Conservation (phyloP, 1,284 basidiomycete species). For the Boletus semigastroideus region DNA sequence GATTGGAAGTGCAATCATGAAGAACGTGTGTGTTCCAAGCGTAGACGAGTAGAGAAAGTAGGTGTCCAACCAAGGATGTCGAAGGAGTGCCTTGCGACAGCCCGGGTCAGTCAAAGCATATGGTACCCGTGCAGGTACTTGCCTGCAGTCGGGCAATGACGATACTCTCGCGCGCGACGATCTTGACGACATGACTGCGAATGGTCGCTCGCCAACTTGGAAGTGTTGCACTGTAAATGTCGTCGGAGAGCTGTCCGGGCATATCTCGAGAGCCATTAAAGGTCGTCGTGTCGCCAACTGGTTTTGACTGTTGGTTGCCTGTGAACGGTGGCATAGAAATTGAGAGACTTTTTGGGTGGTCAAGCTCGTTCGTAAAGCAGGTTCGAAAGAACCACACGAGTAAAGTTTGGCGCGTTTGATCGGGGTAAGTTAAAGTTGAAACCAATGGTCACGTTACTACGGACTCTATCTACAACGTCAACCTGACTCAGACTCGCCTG, state of each 20-base stretch:
- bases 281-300: background rate
- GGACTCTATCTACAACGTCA: no score
- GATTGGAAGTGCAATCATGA: slow-evolving; percentile 85
- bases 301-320: background rate
- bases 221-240: slow-evolving; percentile 26
- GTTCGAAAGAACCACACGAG: background rate
- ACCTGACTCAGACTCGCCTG: no score
- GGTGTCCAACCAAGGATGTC: slow-evolving; percentile 73
- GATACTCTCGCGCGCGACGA: slow-evolving; percentile 64
- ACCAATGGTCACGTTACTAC: no score
- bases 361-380: background rate
- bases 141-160: slow-evolving; percentile 76
- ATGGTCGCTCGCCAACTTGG: slow-evolving; percentile 63
- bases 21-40: slow-evolving; percentile 92
- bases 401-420: no score
- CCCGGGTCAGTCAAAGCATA: slow-evolving; percentile 2
- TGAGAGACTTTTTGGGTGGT: background rate
- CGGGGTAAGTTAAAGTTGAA: no score
- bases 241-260: slow-evolving; percentile 23
- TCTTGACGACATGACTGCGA: slow-evolving; percentile 57
- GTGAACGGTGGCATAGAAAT: slow-evolving; percentile 3
- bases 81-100: slow-evolving; percentile 51
- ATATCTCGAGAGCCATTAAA: slow-evolving; percentile 3
- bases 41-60: slow-evolving; percentile 93
- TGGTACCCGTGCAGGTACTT: background rate